Base-by-base conservation (phyloP, 2,329 filamentous ascomycete species). In the Aspergillus sp. region DNA sequence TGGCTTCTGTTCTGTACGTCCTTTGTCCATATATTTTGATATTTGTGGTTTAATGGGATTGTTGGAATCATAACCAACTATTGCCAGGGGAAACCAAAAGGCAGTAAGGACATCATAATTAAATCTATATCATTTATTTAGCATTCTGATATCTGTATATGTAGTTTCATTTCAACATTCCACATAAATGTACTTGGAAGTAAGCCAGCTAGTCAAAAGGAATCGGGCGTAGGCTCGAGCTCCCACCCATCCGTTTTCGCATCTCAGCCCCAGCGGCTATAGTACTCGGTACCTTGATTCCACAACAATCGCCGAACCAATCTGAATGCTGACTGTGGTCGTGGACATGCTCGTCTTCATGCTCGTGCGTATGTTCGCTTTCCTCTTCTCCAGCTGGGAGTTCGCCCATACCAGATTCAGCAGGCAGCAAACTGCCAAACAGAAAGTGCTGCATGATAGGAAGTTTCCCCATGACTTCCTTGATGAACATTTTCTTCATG, bases 381-480 rank as follows among this genome's bases (percentile, higher is more conserved):
- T 72, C 74, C 52, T 82, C 81, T 47, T 79, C 79, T 11, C 82
- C 82, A 46, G 72, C 74, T 33, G 73, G 75, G 5, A 64, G 63
- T 46, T 76, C 77, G 9, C 80, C 77, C 95, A 99, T 98, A 1
- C 86, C 90, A 20, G 91, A 85, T 0, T 82, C 85, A 0, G 93
- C 91, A 0, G 91, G 88, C 2, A 99, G 82, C 51, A 99, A 75
- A 8, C 87, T 89, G 1, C 95, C 95, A 70, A 99, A 99, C 54
- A 99, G 71, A 67, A 99, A 99, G 74, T 99, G 96, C 77, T 99
- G 95, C 92, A 98, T 98, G 44, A 99, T 93, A 1, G 95, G 95
- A 55, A 99, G 74, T 75, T 99, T 99, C 33, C 89, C 87, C 51
- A 99, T 76, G 1, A 99, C 93, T 75, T 99, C 95, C 41, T 88